phyloP scores from a whole-genome alignment of 257 asterid species.

The Solanum megistacrolobum region DNA sequence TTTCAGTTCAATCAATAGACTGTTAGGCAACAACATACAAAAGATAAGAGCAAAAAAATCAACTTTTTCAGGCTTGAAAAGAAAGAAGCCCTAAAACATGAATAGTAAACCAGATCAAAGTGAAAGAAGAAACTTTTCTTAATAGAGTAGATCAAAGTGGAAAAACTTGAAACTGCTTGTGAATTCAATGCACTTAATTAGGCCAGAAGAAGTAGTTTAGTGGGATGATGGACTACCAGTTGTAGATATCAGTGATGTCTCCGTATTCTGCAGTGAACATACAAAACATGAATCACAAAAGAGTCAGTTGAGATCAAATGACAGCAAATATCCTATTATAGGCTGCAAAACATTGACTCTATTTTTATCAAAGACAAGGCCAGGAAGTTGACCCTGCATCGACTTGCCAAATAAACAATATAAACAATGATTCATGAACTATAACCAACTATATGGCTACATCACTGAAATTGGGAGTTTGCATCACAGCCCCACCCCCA shows the following conservation, averaged over 20 bases:
- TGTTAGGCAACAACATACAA: not conserved
- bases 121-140: not conserved
- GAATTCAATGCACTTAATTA: not conserved
- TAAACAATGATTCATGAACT: not conserved
- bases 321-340: not conserved
- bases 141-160: not conserved
- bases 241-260: slow-evolving; percentile 78
- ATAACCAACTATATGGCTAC: not conserved
- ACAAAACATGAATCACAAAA: not conserved
- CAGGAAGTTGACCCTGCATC: not conserved
- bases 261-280: slow-evolving; percentile 68
- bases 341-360: not conserved
- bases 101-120: not conserved
- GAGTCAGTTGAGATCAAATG: not conserved
- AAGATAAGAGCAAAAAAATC: not conserved
- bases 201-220: not conserved
- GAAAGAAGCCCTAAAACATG: not conserved
- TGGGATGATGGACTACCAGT: slow-evolving; percentile 45
- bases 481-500: not conserved
- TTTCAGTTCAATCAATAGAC: not conserved
- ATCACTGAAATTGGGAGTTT: not conserved
- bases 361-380: not conserved
- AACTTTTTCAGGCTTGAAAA: not conserved
- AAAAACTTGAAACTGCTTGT: not conserved
- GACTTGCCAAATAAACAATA: not conserved